Percentiles rank a stretch among this genome's conserved stretches.
Evolutionary conservation across 2,329 filamentous ascomycete species (phyloP).

Genomic region (Nigrograna mackinnonii): DNA sequence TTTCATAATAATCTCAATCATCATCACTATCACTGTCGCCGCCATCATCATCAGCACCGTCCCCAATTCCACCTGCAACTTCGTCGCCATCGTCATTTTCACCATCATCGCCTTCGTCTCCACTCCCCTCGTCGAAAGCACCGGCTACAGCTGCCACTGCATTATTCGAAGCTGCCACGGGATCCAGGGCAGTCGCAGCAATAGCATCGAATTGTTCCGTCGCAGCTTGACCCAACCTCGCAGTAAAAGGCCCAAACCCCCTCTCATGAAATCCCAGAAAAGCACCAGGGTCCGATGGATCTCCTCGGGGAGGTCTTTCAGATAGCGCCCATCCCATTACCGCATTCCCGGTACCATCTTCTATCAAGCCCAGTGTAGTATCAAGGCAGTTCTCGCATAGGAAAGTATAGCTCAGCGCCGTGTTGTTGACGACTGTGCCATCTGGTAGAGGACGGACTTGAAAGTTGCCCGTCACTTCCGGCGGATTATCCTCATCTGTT

Average conservation of each 20-base stretch:
- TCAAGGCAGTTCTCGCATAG: conserved; percentile 14
- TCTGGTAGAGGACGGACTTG: conserved; percentile 5
- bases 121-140: too few relatives aligned
- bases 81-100: background rate
- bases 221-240: background rate
- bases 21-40: background rate
- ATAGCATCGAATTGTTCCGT: background rate
- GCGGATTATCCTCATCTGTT: conserved; percentile 16
- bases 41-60: background rate
- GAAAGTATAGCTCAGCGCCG: conserved; percentile 16
- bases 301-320: background rate
- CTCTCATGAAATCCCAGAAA: background rate
- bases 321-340: background rate
- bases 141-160: background rate
- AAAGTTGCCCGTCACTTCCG: conserved; percentile 14
- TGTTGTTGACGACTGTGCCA: conserved; percentile 12
- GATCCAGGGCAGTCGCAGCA: background rate
- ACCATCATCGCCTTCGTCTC: background rate
- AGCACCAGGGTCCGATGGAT: background rate
- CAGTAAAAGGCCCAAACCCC: background rate
- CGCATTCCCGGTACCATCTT: background rate
- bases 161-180: background rate
- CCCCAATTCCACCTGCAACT: background rate
- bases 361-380: background rate
- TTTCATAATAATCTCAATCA: conserved; percentile 26